Evolutionary conservation across 2,329 filamentous ascomycete genomes (phyloP).

Genomic region (Fusarium begoniae): DNA sequence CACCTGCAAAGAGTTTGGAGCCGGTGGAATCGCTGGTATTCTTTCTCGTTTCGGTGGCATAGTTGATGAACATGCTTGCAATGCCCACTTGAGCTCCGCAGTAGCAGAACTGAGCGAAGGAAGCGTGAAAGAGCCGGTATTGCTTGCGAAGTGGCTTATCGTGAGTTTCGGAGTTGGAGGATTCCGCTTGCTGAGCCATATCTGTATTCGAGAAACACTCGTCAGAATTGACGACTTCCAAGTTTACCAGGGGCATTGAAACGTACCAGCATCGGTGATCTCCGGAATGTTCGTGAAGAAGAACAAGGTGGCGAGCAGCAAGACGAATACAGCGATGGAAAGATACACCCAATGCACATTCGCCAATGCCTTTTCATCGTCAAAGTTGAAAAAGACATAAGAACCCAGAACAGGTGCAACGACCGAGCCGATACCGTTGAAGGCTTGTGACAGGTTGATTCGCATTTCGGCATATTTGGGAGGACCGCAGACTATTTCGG

Average conservation of each 20-base stretch:
- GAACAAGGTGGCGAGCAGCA: conserved; percentile 70
- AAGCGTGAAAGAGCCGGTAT: conserved; percentile 79
- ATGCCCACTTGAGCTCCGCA: conserved; percentile 75
- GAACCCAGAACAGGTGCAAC: conserved; percentile 77
- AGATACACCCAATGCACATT: conserved; percentile 83
- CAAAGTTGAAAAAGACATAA: conserved; percentile 75
- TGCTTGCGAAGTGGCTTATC: conserved; percentile 74
- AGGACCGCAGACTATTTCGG: conserved; percentile 58
- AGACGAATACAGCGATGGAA: conserved; percentile 76
- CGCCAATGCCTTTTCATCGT: conserved; percentile 64
- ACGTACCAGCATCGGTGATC: conserved; percentile 64
- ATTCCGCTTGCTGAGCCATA: conserved; percentile 68
- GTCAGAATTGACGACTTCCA: not conserved
- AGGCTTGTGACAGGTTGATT: conserved; percentile 79
- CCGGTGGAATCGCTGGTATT: conserved; percentile 61
- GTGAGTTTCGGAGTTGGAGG: conserved; percentile 61
- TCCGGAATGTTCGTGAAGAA: conserved; percentile 75
- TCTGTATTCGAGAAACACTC: conserved; percentile 54
- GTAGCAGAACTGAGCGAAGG: conserved; percentile 82
- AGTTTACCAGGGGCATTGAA: accelerated
- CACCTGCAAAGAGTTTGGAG: conserved; percentile 76
- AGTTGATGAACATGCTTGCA: conserved; percentile 78
- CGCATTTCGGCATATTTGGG: conserved; percentile 77
- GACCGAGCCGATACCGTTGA: conserved; percentile 79
- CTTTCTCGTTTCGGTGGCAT: conserved; percentile 67